These are phyloP conservation scores for Hypholoma fasciculare DNA, from an alignment of 768 basidiomycete genomes.

Conservation along the genomic window DNA sequence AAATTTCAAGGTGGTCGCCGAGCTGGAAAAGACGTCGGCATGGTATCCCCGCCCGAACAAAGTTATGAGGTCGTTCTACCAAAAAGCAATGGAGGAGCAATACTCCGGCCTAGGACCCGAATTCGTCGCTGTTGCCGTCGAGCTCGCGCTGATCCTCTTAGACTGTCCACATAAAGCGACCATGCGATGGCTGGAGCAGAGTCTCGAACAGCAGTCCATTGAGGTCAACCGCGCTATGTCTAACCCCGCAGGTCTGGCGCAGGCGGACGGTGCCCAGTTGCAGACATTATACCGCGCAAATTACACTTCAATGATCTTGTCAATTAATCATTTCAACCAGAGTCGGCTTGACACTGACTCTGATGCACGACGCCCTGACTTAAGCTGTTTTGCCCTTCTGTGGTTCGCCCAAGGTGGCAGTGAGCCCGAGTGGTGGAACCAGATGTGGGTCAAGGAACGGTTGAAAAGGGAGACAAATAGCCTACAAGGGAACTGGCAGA, in stretches of 20 bases:
- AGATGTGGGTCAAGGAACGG: constrained; percentile 7
- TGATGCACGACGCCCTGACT: constrained; percentile 6
- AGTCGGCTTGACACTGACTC: neutral
- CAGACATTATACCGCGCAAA: constrained; percentile 8
- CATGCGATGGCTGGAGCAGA: constrained; percentile 4
- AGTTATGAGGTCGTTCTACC: constrained; percentile 14
- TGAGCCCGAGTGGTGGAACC: constrained; percentile 8
- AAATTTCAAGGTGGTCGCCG: constrained; percentile 2
- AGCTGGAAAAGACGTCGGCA: constrained; percentile 9
- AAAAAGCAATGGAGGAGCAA: constrained; percentile 13
- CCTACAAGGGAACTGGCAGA: constrained; percentile 11
- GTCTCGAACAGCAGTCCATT: neutral
- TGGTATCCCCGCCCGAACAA: constrained; percentile 14
- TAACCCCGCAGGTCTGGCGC: neutral
- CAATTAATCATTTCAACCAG: constrained; percentile 8
- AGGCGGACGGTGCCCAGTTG: neutral
- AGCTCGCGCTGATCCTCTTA: constrained; percentile 9
- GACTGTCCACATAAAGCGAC: constrained; percentile 4
- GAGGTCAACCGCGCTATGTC: neutral
- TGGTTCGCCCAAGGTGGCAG: constrained; percentile 7
- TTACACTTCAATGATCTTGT: constrained; percentile 12
- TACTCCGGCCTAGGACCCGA: constrained; percentile 7
- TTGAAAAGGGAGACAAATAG: neutral
- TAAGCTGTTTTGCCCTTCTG: constrained; percentile 12
- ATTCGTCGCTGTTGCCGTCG: constrained; percentile 11